These are phyloP conservation scores for Aquilaria malaccensis DNA, from an alignment of 345 rosid genomes.

Conservation along the genomic window DNA sequence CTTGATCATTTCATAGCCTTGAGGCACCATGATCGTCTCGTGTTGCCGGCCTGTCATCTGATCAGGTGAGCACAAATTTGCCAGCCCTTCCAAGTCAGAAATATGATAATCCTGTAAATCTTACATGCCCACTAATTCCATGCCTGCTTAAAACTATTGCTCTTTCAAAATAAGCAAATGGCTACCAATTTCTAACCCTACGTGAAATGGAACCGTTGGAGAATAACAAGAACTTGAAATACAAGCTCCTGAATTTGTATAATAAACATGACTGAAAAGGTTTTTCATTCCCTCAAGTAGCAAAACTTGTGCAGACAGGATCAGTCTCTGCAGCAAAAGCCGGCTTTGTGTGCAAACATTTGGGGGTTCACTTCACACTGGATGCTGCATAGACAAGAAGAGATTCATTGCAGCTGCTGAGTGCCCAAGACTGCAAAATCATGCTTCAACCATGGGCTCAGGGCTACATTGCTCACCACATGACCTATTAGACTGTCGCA, in stretches of 20 bases:
- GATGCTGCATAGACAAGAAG: conserved; percentile 1
- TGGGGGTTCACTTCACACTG: conserved; percentile 8
- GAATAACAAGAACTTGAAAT: too few species aligned
- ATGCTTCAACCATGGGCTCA: conserved; percentile 94
- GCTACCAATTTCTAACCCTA: not conserved
- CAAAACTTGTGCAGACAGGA: conserved; percentile 7
- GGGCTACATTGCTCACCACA: conserved; percentile 52
- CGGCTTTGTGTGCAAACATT: not conserved
- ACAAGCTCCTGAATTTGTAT: not conserved
- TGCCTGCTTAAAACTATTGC: too few species aligned
- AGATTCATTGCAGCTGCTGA: too few species aligned
- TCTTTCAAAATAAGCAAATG: too few species aligned
- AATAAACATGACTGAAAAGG: not conserved
- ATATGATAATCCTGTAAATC: too few species aligned
- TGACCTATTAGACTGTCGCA: conserved; percentile 50
- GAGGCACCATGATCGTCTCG: too few species aligned
- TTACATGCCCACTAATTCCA: too few species aligned
- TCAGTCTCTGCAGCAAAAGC: conserved; percentile 3
- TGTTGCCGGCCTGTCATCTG: too few species aligned
- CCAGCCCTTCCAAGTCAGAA: too few species aligned
- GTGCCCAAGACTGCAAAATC: conserved; percentile 13
- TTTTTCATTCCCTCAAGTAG: conserved; percentile 18
- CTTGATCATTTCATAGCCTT: too few species aligned
- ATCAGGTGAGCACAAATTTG: too few species aligned
- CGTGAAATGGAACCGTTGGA: too few species aligned